These are phyloP conservation scores for Russula vinacea DNA, from an alignment of 768 basidiomycete genomes.

Conservation along the genomic window DNA sequence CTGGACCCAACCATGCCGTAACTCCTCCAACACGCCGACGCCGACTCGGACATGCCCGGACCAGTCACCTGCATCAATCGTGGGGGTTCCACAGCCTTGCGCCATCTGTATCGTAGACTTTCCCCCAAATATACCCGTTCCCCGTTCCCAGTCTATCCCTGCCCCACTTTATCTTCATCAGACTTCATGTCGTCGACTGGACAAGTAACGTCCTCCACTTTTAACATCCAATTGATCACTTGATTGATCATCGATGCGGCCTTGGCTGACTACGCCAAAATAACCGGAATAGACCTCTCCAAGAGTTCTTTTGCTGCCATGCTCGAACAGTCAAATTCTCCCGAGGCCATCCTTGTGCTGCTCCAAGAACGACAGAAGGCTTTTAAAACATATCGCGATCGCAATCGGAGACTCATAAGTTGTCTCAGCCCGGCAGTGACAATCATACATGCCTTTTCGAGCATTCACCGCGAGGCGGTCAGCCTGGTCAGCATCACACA, in stretches of 20 bases:
- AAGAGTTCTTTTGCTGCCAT: not conserved
- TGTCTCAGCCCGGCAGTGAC: not conserved
- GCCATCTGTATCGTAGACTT: no score
- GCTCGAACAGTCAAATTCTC: not conserved
- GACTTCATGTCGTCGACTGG: not conserved
- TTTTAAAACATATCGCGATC: conserved; percentile 10
- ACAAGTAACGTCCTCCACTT: not conserved
- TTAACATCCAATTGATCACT: not conserved
- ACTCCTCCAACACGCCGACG: no score
- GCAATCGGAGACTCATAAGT: not conserved
- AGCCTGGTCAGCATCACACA: not conserved
- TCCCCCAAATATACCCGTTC: no score
- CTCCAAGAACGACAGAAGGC: not conserved
- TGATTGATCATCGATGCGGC: not conserved
- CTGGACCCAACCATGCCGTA: no score
- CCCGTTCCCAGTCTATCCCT: no score
- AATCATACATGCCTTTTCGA: not conserved
- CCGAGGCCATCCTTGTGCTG: not conserved
- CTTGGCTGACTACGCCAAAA: not conserved
- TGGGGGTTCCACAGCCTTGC: no score
- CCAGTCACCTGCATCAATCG: no score
- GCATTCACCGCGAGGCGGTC: not conserved
- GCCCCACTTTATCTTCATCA: no score
- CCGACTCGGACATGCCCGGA: no score
- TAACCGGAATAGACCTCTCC: not conserved